Base-by-base conservation (phyloP, 345 rosid species). In the Lagerstroemia speciosa region DNA sequence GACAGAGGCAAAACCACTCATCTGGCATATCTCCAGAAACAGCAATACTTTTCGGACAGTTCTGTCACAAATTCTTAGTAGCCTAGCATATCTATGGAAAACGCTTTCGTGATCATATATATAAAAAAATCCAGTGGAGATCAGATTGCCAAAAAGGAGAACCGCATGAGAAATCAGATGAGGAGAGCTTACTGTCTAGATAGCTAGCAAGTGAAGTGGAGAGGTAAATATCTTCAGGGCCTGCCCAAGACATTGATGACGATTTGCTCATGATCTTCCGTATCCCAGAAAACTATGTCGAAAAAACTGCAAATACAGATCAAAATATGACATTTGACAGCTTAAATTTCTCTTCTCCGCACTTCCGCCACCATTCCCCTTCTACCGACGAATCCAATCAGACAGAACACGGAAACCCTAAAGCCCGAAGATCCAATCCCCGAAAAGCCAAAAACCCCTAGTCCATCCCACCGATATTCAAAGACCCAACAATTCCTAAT, bases 121-220 rank as follows among this genome's bases (percentile, higher is more conserved):
- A 9, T 36, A 36, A 36, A 36, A 41, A 9, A 41, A 14, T 8
- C 9, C 7, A 14, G 46, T 41, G 46, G 16, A 41, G 16, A 45
- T 33, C 34, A 34, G 15, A 36, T 36, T 36, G 26, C n/a, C 61
- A 15, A 32, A 41, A 32, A 19, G 43, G 2, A 24, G 36, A 53
- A 30, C 36, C 9, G 22, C 3, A 38, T 19, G 4, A 46, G 24
- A 12, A n/a, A 34, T 32, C 37, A 29, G 50, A 60, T 34, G 26
- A 38, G 16, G 74, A 71, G 32, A 66, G 64, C 84, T 78, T 80
- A 89, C 97, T 89, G 82, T 91, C 95, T 73, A 91, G 90, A 76
- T 91, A 91, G 78, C 87, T 87, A 50, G 93, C 95, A 68, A 91
- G 96, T 45, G 95, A 91, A 69, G 97, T 89, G n/a, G 96, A 91